A percentile compares a stretch with the other conserved stretches of the same genome.
These are phyloP conservation scores for Solanum phureja DNA, from an alignment of 257 asterid genomes.

Conservation along the genomic window DNA sequence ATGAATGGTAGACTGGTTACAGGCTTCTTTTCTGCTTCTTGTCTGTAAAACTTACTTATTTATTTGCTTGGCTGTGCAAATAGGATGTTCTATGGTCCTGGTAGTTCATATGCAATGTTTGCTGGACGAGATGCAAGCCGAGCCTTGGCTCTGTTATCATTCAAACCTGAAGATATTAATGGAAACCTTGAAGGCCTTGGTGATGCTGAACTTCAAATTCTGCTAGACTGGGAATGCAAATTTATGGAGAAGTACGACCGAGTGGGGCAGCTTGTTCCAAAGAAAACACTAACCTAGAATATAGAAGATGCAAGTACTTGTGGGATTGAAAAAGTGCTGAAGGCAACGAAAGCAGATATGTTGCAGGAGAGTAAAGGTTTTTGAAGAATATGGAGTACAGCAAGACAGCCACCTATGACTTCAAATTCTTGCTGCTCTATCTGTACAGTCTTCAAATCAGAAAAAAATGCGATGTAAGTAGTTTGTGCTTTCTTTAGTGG, in stretches of 20 bases:
- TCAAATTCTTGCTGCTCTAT: background rate
- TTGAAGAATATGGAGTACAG: background rate
- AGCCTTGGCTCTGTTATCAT: constrained; percentile 89
- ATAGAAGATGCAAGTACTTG: constrained; percentile 3
- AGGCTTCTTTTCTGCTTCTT: background rate
- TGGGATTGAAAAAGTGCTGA: constrained; percentile 10
- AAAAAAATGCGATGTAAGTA: background rate
- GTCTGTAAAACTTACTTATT: background rate
- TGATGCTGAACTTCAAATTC: constrained; percentile 53
- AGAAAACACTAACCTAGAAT: constrained; percentile 14
- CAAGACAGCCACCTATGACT: background rate
- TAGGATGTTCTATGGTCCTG: constrained; percentile 99
- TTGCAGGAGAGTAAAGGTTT: background rate
- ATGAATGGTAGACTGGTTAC: background rate
- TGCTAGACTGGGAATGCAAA: constrained; percentile 88
- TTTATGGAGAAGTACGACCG: constrained; percentile 82
- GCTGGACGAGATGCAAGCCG: constrained; percentile 95
- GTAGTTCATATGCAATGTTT: constrained; percentile 82
- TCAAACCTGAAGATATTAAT: constrained; percentile 68
- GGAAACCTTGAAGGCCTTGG: constrained; percentile 67
- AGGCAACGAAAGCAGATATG: constrained; percentile 1
- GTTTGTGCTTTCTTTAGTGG: background rate
- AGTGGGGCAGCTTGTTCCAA: constrained; percentile 62
- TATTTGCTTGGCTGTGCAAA: background rate
- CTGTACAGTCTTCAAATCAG: background rate